These are phyloP conservation scores for Brachypodium distachyon DNA, from an alignment of 202 grass and related monocot genomes.

Conservation along the genomic window DNA sequence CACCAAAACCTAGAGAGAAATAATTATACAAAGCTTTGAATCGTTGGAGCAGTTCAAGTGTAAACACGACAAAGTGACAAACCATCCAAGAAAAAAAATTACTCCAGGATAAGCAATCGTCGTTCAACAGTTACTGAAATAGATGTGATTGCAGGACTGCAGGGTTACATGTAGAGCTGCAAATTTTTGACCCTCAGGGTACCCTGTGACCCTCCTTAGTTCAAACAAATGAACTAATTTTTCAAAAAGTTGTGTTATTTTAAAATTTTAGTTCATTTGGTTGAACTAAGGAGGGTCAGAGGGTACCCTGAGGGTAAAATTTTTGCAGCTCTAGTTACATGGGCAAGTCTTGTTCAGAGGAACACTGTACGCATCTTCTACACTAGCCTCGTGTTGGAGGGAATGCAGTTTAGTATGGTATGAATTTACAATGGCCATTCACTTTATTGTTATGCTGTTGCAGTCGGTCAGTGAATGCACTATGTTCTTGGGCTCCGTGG, in stretches of 20 bases:
- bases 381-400: neutral
- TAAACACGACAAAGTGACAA: neutral
- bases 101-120: neutral
- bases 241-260: too few species aligned
- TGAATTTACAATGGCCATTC: too few species aligned
- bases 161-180: too few species aligned
- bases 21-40: neutral
- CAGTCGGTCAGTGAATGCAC: neutral
- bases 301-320: too few species aligned
- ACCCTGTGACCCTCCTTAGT: too few species aligned
- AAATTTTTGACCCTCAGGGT: too few species aligned
- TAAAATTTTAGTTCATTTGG: too few species aligned
- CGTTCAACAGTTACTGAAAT: neutral
- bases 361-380: neutral
- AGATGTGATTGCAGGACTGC: neutral
- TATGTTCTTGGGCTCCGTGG: neutral
- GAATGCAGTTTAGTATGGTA: too few species aligned
- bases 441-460: too few species aligned
- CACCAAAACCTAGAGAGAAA: too few species aligned
- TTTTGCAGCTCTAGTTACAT: neutral
- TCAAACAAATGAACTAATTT: too few species aligned
- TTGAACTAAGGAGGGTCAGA: too few species aligned
- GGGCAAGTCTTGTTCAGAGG: neutral
- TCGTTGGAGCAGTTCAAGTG: neutral
- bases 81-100: neutral